Percentiles rank a stretch among this genome's conserved stretches.
Conservation (phyloP, 495 filamentous ascomycete species). For the Acidiella bohemica region DNA sequence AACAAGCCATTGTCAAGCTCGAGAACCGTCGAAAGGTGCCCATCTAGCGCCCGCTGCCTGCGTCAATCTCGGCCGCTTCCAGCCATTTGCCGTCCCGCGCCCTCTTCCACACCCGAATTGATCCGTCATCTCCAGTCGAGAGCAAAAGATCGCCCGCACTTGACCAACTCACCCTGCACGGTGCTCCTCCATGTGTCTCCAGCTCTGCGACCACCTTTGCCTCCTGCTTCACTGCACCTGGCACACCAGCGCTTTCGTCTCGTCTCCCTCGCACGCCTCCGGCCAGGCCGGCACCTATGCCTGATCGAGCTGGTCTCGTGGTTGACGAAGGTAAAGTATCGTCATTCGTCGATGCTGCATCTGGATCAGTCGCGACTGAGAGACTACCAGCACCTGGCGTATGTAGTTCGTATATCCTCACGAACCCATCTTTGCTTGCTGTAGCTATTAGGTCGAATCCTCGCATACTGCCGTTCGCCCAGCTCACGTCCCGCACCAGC, state of each 20-base stretch:
- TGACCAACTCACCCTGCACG: conserved; percentile 31
- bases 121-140: conserved; percentile 4
- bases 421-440: conserved; percentile 76
- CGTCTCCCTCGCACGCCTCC: conserved; percentile 26
- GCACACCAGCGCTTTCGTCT: conserved; percentile 9
- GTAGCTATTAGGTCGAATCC: conserved; percentile 86
- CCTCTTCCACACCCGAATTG: conserved; percentile 4
- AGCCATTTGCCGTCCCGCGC: conserved; percentile 6
- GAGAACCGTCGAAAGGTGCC: too few relatives aligned
- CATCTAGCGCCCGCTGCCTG: too few relatives aligned
- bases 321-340: background rate
- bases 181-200: conserved; percentile 26
- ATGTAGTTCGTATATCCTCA: conserved; percentile 71
- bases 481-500: conserved; percentile 80
- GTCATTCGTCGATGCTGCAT: background rate
- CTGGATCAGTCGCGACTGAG: background rate
- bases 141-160: conserved; percentile 6
- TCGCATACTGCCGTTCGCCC: conserved; percentile 76
- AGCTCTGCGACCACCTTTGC: conserved; percentile 28
- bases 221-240: conserved; percentile 29
- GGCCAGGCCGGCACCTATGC: conserved; percentile 48
- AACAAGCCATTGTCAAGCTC: too few relatives aligned
- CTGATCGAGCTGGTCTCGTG: conserved; percentile 28
- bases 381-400: conserved; percentile 33
- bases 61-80: conserved; percentile 3